These are phyloP conservation scores for Lichtheimia hyalospora DNA, from an alignment of 371 early-diverging fungal genomes.

Conservation along the genomic window DNA sequence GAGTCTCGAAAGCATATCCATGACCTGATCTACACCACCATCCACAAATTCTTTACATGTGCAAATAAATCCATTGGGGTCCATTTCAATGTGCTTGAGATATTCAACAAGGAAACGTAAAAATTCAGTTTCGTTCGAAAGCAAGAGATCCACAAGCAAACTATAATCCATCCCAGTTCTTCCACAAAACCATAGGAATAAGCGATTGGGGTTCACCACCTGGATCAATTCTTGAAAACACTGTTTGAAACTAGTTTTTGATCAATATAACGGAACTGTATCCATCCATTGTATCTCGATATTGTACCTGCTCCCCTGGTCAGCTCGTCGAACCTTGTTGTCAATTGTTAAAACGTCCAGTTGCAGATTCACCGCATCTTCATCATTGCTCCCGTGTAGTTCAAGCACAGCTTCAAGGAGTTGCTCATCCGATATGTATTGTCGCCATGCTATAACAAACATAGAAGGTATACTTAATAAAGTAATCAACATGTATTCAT, in stretches of 20 bases:
- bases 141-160: slow-evolving; percentile 18
- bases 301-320: too few relatives aligned
- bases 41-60: neutral
- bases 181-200: slow-evolving; percentile 18
- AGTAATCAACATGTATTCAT: too few relatives aligned
- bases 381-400: slow-evolving; percentile 19
- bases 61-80: slow-evolving; percentile 4
- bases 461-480: too few relatives aligned
- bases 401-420: slow-evolving; percentile 13
- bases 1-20: slow-evolving; percentile 4
- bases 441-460: neutral
- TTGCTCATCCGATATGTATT: neutral
- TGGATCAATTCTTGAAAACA: neutral
- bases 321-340: neutral
- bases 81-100: slow-evolving; percentile 12
- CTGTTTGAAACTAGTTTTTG: neutral
- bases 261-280: neutral
- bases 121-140: slow-evolving; percentile 21
- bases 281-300: neutral
- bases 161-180: slow-evolving; percentile 17
- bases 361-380: slow-evolving; percentile 18
- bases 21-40: neutral
- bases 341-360: slow-evolving; percentile 9
- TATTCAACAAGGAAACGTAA: slow-evolving; percentile 13
- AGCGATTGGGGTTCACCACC: slow-evolving; percentile 10